These are phyloP conservation scores for Rhodamnia rubescens DNA, from an alignment of 345 rosid species.

Conservation along the genomic window DNA sequence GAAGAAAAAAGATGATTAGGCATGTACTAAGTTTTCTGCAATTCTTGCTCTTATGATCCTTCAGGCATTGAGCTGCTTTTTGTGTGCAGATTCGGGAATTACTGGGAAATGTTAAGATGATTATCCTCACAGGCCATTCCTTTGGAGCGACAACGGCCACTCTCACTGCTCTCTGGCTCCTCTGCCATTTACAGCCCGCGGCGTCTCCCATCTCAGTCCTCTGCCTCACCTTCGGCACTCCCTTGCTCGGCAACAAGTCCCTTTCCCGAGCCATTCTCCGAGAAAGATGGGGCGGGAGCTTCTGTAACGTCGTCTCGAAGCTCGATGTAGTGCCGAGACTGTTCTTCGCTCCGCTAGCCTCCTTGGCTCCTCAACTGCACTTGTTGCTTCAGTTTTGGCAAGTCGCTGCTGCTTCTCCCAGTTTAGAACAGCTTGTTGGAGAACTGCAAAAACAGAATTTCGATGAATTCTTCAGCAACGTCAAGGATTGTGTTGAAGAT, in stretches of 20 bases:
- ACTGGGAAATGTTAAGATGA: slow-evolving; percentile 19
- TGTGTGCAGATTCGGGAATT: slow-evolving; percentile 24
- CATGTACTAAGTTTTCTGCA: background rate
- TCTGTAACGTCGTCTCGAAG: slow-evolving; percentile 54
- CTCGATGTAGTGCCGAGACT: slow-evolving; percentile 46
- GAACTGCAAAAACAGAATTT: background rate
- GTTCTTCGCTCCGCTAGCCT: slow-evolving; percentile 22
- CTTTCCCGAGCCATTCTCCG: slow-evolving; percentile 47
- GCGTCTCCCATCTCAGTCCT: slow-evolving; percentile 22
- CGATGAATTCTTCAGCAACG: slow-evolving; percentile 6
- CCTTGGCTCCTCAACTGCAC: slow-evolving; percentile 12
- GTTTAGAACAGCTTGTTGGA: slow-evolving; percentile 13
- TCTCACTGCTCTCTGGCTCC: slow-evolving; percentile 71
- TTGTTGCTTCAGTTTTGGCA: slow-evolving; percentile 5
- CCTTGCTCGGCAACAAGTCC: slow-evolving; percentile 57
- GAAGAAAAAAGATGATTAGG: background rate
- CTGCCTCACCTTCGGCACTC: slow-evolving; percentile 77
- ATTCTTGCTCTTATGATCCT: background rate
- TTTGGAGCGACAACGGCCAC: slow-evolving; percentile 73
- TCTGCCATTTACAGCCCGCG: slow-evolving; percentile 21
- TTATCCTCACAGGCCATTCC: slow-evolving; percentile 77
- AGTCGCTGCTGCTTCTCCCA: slow-evolving; percentile 1
- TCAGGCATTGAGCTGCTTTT: background rate
- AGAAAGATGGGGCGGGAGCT: slow-evolving; percentile 56
- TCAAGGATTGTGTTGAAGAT: slow-evolving; percentile 5